Evolutionary conservation across 495 filamentous ascomycete species (phyloP).

Genomic region (Lasiosphaeria hispida): DNA sequence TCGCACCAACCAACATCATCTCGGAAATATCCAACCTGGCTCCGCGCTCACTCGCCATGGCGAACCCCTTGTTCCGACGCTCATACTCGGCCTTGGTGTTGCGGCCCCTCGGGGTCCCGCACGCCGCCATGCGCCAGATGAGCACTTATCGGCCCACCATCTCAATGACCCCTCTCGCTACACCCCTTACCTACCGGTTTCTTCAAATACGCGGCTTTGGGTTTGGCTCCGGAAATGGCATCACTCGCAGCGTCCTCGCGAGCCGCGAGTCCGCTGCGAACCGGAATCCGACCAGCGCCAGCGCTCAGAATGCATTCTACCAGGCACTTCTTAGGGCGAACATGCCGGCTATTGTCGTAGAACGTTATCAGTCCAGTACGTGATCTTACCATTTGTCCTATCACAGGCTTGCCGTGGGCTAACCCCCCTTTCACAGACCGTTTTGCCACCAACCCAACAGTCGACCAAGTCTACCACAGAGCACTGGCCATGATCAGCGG

Average conservation of each 20-base stretch:
- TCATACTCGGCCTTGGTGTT: constrained; percentile 25
- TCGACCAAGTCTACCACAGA: constrained; percentile 69
- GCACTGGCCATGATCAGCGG: constrained; percentile 68
- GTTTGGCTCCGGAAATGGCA: constrained; percentile 38
- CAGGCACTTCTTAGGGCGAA: constrained; percentile 84
- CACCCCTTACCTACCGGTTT: constrained; percentile 3
- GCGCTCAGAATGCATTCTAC: constrained; percentile 90
- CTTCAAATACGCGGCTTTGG: constrained; percentile 36
- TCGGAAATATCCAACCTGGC: constrained; percentile 31
- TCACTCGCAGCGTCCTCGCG: constrained; percentile 49
- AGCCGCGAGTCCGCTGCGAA: constrained; percentile 81
- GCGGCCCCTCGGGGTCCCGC: constrained; percentile 20
- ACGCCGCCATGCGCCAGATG: constrained; percentile 27
- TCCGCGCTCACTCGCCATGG: constrained; percentile 30
- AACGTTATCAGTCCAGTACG: constrained; percentile 75
- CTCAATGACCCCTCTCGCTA: neutral
- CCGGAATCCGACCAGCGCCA: constrained; percentile 80
- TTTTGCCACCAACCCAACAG: constrained; percentile 73
- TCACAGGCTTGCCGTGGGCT: neutral
- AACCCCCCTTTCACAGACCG: constrained; percentile 32
- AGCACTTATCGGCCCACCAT: constrained; percentile 27
- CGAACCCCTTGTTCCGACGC: constrained; percentile 36
- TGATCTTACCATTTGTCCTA: neutral
- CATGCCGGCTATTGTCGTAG: constrained; percentile 87
- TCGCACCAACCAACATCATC: constrained; percentile 25